phyloP scores from a whole-genome alignment of 2,329 filamentous ascomycete genomes.

The Apiospora rasikravindrae region DNA sequence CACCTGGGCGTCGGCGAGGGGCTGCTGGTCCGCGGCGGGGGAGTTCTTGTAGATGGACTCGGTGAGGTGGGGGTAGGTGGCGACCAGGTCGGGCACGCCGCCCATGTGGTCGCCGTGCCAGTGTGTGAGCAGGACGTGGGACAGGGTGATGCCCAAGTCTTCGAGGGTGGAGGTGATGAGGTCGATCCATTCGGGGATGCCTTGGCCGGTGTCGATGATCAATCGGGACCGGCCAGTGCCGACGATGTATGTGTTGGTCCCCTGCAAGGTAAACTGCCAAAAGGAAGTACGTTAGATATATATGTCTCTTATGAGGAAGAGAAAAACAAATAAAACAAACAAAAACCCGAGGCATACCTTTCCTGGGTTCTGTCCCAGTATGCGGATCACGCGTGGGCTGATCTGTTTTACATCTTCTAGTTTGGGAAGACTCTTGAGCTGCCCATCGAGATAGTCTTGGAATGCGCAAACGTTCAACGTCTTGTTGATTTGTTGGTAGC shows the following conservation, averaged over 20 bases:
- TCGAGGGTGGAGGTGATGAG: constrained; percentile 41
- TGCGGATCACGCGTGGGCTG: neutral
- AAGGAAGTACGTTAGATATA: no score
- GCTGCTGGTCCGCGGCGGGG: constrained; percentile 54
- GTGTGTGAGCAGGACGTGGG: constrained; percentile 77
- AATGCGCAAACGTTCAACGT: constrained; percentile 24
- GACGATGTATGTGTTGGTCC: constrained; percentile 94
- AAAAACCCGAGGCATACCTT: constrained; percentile 7
- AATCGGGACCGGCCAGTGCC: constrained; percentile 76
- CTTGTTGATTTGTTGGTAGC: constrained; percentile 54
- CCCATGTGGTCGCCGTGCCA: constrained; percentile 88
- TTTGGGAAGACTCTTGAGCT: neutral
- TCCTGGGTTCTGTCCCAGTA: constrained; percentile 6
- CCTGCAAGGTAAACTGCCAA: constrained; percentile 67
- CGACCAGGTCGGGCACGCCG: constrained; percentile 72
- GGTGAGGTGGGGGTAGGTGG: constrained; percentile 61
- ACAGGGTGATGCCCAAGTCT: constrained; percentile 38
- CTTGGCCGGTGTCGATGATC: constrained; percentile 90
- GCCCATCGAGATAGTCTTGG: neutral
- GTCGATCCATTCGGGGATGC: constrained; percentile 70
- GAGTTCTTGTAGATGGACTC: constrained; percentile 67
- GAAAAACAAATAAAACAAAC: no score
- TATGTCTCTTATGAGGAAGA: no score
- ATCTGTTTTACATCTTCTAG: neutral
- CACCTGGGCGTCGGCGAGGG: constrained; percentile 58